A percentile compares a stretch with the other conserved stretches of the same genome.
Conservation (phyloP, 257 asterid genomes). For the Fraxinus anomala region DNA sequence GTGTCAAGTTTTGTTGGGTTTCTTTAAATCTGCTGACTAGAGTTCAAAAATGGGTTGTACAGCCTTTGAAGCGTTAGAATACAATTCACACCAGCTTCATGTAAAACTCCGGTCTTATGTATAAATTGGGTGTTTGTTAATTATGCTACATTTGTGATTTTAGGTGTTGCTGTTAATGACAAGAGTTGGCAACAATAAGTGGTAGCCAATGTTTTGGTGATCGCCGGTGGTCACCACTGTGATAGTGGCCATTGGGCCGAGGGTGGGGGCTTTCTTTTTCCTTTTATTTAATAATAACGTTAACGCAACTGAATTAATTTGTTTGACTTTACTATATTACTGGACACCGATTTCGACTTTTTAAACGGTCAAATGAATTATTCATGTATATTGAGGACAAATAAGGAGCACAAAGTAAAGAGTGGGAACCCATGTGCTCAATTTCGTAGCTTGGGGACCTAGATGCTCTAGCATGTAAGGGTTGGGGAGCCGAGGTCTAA, state of each 20-base stretch:
- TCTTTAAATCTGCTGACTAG: not conserved
- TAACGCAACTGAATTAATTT: not conserved
- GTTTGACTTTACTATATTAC: too few relatives aligned
- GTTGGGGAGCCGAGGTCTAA: not conserved
- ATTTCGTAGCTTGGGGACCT: not conserved
- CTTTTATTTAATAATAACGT: not conserved
- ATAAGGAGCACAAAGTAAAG: not conserved
- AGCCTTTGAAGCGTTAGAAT: too few relatives aligned
- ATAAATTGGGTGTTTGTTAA: not conserved
- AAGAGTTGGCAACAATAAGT: not conserved
- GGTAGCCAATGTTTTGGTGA: not conserved
- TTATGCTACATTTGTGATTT: not conserved
- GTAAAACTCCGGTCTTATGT: not conserved
- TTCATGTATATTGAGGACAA: not conserved
- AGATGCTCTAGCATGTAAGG: not conserved
- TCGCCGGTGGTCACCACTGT: not conserved
- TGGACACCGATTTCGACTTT: not conserved
- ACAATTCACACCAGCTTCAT: not conserved
- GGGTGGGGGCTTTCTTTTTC: not conserved
- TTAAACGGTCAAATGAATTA: not conserved
- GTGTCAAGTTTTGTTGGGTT: not conserved
- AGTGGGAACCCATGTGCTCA: not conserved
- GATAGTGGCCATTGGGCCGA: not conserved
- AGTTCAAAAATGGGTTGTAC: not conserved
- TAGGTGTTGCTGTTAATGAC: too few relatives aligned